phyloP scores from a whole-genome alignment of 2,329 filamentous ascomycete genomes.

The Aspergillus chevalieri region DNA sequence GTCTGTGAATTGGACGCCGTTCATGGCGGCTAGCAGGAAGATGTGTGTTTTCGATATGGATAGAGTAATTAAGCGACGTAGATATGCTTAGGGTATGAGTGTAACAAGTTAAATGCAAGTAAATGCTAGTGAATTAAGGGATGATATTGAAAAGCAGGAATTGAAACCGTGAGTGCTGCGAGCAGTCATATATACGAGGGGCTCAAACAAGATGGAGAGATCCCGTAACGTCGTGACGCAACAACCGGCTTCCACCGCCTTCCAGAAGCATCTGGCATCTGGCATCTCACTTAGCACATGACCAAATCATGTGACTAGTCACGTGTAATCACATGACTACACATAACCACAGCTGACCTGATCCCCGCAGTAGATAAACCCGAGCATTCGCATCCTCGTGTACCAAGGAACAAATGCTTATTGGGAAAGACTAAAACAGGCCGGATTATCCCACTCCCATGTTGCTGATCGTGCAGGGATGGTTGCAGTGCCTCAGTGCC shows the following conservation, averaged over 20 bases:
- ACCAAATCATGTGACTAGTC: background rate
- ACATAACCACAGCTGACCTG: background rate
- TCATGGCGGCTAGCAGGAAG: constrained; percentile 23
- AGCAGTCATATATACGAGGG: constrained; percentile 16
- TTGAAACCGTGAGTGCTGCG: constrained; percentile 5
- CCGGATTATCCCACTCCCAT: too few relatives aligned
- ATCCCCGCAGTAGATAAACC: too few relatives aligned
- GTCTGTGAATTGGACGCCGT: constrained; percentile 72
- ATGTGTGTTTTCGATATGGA: background rate
- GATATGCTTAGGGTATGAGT: background rate
- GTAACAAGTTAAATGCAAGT: constrained; percentile 2
- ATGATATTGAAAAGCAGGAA: background rate
- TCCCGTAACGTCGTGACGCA: constrained; percentile 20
- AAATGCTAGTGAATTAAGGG: background rate
- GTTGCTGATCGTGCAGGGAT: too few relatives aligned
- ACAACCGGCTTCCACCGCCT: constrained; percentile 29
- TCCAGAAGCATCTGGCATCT: constrained; percentile 23
- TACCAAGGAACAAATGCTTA: too few relatives aligned
- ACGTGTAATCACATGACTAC: background rate
- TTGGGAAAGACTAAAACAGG: too few relatives aligned
- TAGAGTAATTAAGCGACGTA: background rate
- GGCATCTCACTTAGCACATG: background rate
- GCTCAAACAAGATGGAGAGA: constrained; percentile 8
- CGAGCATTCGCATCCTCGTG: too few relatives aligned
- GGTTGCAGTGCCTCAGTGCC: too few relatives aligned